Percentiles rank a stretch among this genome's conserved stretches.
These are phyloP conservation scores for Camellia sinensis DNA, from an alignment of 148 eudicot genomes.

Conservation along the genomic window DNA sequence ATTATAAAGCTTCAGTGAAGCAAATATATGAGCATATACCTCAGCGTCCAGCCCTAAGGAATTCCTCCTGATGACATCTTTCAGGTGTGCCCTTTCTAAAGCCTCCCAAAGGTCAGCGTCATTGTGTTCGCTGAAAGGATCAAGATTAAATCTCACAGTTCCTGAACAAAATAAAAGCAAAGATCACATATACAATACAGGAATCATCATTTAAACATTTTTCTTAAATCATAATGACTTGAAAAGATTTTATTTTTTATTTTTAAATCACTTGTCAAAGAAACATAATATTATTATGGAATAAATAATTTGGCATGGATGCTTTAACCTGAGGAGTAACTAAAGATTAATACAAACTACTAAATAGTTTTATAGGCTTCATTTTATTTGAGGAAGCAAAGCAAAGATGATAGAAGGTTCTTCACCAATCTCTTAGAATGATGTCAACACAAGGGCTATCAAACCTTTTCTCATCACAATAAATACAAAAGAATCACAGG, in stretches of 20 bases:
- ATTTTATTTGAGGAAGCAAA: background rate
- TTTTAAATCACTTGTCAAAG: background rate
- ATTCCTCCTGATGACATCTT: slow-evolving; percentile 85
- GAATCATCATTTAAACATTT: background rate
- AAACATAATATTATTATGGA: background rate
- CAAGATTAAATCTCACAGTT: slow-evolving; percentile 87
- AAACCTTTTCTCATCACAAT: background rate
- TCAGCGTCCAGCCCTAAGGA: slow-evolving; percentile 79
- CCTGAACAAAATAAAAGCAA: slow-evolving; percentile 41
- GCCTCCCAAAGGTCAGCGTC: slow-evolving; percentile 98
- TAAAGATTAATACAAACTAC: background rate
- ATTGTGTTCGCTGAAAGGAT: slow-evolving; percentile 89
- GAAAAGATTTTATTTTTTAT: background rate
- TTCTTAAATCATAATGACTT: background rate
- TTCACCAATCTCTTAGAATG: background rate
- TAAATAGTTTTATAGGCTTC: background rate
- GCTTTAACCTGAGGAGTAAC: background rate
- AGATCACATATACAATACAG: background rate
- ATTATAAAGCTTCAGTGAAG: background rate
- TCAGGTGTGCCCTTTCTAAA: slow-evolving; percentile 84
- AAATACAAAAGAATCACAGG: background rate
- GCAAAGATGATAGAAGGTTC: background rate
- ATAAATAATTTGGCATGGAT: background rate
- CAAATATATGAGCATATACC: slow-evolving; percentile 39
- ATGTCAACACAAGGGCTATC: background rate